phyloP scores from a whole-genome alignment of 805 yeast genomes.

The Myxozyma sirexii region DNA sequence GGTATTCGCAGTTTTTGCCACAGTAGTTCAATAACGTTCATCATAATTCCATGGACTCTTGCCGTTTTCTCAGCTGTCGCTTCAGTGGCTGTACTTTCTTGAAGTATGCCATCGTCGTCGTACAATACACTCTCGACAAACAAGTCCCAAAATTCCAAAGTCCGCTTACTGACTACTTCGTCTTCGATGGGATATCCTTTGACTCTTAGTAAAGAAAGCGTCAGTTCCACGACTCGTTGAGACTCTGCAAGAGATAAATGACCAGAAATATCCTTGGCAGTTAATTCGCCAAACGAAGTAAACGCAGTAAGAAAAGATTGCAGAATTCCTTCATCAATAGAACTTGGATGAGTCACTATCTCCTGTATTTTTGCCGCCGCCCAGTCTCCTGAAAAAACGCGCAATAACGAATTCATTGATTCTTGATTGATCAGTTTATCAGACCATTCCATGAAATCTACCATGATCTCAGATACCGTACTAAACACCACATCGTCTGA shows the following conservation, averaged over 20 bases:
- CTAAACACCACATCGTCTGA: conserved; percentile 20
- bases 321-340: conserved; percentile 41
- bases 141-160: conserved; percentile 36
- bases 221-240: conserved; percentile 17
- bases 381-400: conserved; percentile 21
- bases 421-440: conserved; percentile 17
- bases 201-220: conserved; percentile 7
- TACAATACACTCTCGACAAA: conserved; percentile 26
- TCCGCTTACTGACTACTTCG: conserved; percentile 24
- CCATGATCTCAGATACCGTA: conserved; percentile 18
- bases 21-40: conserved; percentile 35
- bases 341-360: conserved; percentile 41
- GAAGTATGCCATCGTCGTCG: conserved; percentile 15
- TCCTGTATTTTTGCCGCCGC: conserved; percentile 40
- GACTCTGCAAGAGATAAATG: conserved; percentile 1
- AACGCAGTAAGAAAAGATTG: conserved; percentile 27
- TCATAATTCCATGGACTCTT: conserved; percentile 13
- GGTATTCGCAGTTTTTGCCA: conserved; percentile 31
- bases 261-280: conserved; percentile 20
- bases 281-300: conserved; percentile 27
- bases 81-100: not conserved
- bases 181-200: conserved; percentile 31
- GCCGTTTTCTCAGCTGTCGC: not conserved
- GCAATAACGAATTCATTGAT: conserved; percentile 4
- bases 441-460: conserved; percentile 30